A percentile compares a stretch with the other conserved stretches of the same genome.
phyloP scores from a whole-genome alignment of 2,329 filamentous ascomycete genomes.

The Byssothecium circinans region DNA sequence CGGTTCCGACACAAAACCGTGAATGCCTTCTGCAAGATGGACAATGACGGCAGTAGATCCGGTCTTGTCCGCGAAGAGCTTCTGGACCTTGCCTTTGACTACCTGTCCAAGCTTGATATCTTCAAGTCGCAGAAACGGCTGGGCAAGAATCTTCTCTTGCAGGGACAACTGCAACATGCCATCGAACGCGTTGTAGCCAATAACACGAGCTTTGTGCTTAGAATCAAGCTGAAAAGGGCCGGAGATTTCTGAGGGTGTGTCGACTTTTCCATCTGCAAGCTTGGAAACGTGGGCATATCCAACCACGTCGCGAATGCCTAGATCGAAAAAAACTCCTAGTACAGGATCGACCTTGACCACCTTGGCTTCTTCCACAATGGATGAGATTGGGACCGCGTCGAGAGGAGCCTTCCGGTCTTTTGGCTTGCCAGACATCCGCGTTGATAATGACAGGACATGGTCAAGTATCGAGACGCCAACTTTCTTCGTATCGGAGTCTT shows the following conservation, averaged over 20 bases:
- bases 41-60: constrained; percentile 82
- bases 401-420: constrained; percentile 57
- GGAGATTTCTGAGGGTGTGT: constrained; percentile 73
- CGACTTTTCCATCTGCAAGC: constrained; percentile 86
- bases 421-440: constrained; percentile 40
- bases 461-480: constrained; percentile 85
- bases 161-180: constrained; percentile 84
- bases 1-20: constrained; percentile 82
- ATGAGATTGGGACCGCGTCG: constrained; percentile 68
- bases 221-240: constrained; percentile 79
- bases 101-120: constrained; percentile 81
- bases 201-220: constrained; percentile 75
- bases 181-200: constrained; percentile 86
- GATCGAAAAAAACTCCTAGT: constrained; percentile 77
- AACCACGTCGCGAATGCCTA: constrained; percentile 67
- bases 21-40: constrained; percentile 81
- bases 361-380: constrained; percentile 74
- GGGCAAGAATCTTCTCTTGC: constrained; percentile 78
- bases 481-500: constrained; percentile 75
- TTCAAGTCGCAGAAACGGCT: constrained; percentile 87
- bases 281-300: constrained; percentile 95
- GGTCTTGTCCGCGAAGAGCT: constrained; percentile 74
- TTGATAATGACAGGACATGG: constrained; percentile 72
- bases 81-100: constrained; percentile 82
- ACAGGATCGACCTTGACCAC: constrained; percentile 78